These are phyloP conservation scores for Pyrenophora graminea DNA, from an alignment of 2,329 filamentous ascomycete genomes.

Conservation along the genomic window DNA sequence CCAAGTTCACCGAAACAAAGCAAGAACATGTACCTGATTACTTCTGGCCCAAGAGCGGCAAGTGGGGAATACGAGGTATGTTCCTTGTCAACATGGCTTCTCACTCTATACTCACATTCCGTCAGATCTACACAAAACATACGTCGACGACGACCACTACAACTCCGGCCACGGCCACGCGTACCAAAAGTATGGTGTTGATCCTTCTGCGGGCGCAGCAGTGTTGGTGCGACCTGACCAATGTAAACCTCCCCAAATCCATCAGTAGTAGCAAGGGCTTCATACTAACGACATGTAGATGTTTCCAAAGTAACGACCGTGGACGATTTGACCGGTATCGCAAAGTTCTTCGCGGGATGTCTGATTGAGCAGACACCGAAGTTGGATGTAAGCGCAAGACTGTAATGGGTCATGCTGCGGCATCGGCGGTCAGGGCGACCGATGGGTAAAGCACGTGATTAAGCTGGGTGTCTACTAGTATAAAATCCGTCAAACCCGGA, in stretches of 20 bases:
- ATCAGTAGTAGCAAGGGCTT: background rate
- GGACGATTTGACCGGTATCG: slow-evolving; percentile 27
- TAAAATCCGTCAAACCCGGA: no score
- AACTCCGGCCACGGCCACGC: slow-evolving; percentile 61
- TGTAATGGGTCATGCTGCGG: background rate
- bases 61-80: slow-evolving; percentile 59
- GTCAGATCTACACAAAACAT: slow-evolving; percentile 63
- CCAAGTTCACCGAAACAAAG: slow-evolving; percentile 54
- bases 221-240: slow-evolving; percentile 65
- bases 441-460: no score
- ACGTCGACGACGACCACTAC: slow-evolving; percentile 62
- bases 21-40: slow-evolving; percentile 58
- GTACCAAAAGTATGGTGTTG: slow-evolving; percentile 61
- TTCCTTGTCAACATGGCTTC: background rate
- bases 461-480: no score
- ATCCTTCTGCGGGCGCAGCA: slow-evolving; percentile 42
- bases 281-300: slow-evolving; percentile 24
- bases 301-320: slow-evolving; percentile 33
- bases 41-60: slow-evolving; percentile 62
- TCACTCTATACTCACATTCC: background rate
- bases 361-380: slow-evolving; percentile 1
- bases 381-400: background rate
- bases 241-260: slow-evolving; percentile 6
- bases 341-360: slow-evolving; percentile 30
- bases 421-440: no score